Percentiles rank a stretch among this genome's conserved stretches.
Conservation (phyloP, 805 yeast species). For the Schwanniomyces polymorphus region DNA sequence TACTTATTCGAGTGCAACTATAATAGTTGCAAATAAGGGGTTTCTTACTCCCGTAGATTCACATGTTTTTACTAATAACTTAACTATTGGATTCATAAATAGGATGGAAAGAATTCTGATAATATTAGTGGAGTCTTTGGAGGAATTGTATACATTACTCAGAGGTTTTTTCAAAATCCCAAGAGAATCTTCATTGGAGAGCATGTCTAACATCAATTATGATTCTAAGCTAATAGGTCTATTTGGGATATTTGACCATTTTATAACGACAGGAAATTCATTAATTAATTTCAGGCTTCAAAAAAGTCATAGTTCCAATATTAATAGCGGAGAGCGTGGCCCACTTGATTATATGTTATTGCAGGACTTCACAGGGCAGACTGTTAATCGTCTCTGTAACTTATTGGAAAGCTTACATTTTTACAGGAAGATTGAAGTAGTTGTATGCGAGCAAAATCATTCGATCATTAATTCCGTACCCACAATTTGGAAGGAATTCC, state of each 20-base stretch:
- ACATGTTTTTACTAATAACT: background rate
- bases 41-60: conserved; percentile 1
- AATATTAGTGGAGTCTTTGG: conserved; percentile 7
- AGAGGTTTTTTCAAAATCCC: background rate
- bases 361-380: conserved; percentile 6
- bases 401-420: conserved; percentile 6
- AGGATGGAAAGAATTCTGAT: conserved; percentile 3
- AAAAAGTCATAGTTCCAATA: background rate
- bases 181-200: background rate
- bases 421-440: conserved; percentile 2
- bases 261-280: background rate
- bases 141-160: conserved; percentile 4
- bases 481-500: conserved; percentile 1
- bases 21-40: conserved; percentile 7
- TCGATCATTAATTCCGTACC: background rate
- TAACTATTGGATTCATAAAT: conserved; percentile 3
- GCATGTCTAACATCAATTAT: background rate
- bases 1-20: conserved; percentile 2
- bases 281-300: background rate
- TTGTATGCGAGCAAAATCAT: conserved; percentile 3
- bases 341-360: background rate
- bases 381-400: conserved; percentile 7
- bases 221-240: conserved; percentile 5
- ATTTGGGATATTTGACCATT: conserved; percentile 7
- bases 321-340: background rate